Base-by-base conservation (phyloP, 768 basidiomycete genomes). In the Xerocomellus amylosporus region DNA sequence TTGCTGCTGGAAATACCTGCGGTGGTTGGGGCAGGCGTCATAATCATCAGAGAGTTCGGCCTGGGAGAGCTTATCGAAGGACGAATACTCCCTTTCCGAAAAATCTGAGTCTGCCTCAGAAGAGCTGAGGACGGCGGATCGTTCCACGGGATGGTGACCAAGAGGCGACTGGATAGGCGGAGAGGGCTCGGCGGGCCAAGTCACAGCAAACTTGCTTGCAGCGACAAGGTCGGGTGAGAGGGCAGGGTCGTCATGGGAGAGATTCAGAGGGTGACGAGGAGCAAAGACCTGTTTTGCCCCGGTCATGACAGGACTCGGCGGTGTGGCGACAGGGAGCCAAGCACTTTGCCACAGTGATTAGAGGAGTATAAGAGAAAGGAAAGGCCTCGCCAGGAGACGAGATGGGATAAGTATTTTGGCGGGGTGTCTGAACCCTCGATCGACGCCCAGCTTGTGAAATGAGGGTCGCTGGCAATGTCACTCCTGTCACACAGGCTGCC, bases 181-280 rank as follows among this genome's bases (percentile, higher is more conserved):
- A 14, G 75, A 70, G 41, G 73, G 65, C 31, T 83, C 82, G 33
- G 73, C 66, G 30, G 82, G 77, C 79, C 81, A 84, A 33, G 83
- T 79, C 51, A 86, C 71, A 37, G 78, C 81, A 68, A 87, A 86
- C 69, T 79, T 83, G 73, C 70, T 85, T 51, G 75, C 38, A 79
- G 69, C 51, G 43, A 81, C 71, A 37, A 74, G 67, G 53, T 84
- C 83, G 54, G 77, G 66, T 17, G 72, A 63, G 44, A 75, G 72
- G 39, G 76, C 74, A 55, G 76, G 75, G 53, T 77, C 77, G 33
- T 71, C 74, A 46, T 73, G 69, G 31, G 58, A 60, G 51, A 72
- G 59, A 24, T 24, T 24, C 24, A 24, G 24, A 45, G 78, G 77
- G 60, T 83, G 74, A 61, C 82, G 84, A 58, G 82, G 75, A 54